phyloP scores from a whole-genome alignment of 2,329 filamentous ascomycete genomes.

The Aspergillus oerlinghausenensis region DNA sequence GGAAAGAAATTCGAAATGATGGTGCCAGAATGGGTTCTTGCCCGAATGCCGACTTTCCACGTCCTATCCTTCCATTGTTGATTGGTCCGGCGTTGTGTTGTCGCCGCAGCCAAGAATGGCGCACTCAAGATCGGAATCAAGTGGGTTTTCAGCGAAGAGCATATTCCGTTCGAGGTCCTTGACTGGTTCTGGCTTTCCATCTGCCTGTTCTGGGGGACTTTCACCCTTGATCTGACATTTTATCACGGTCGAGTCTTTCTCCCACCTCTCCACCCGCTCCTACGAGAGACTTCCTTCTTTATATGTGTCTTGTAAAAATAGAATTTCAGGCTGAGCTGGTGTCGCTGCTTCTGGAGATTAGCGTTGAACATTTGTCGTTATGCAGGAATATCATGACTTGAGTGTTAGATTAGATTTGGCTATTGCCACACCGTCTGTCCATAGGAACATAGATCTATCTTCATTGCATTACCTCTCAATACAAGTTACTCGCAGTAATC shows the following conservation, averaged over 20 bases:
- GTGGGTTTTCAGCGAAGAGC: constrained; percentile 25
- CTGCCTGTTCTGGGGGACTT: constrained; percentile 1
- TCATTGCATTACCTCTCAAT: not conserved
- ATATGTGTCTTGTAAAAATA: constrained; percentile 37
- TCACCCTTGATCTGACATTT: constrained; percentile 11
- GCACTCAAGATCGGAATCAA: constrained; percentile 26
- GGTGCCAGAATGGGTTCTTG: constrained; percentile 11
- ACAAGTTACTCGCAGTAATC: too few species aligned
- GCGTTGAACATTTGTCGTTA: constrained; percentile 30
- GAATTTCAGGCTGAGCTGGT: constrained; percentile 26
- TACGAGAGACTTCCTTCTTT: constrained; percentile 1
- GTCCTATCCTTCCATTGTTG: constrained; percentile 26
- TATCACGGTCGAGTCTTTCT: constrained; percentile 10
- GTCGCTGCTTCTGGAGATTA: constrained; percentile 32
- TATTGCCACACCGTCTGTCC: constrained; percentile 2
- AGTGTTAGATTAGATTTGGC: constrained; percentile 13
- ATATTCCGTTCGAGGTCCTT: constrained; percentile 11
- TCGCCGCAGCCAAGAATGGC: constrained; percentile 31
- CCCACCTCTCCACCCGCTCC: not conserved
- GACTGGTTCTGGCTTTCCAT: constrained; percentile 11
- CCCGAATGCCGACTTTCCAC: constrained; percentile 20
- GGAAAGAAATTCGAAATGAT: constrained; percentile 2
- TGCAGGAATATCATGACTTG: constrained; percentile 31
- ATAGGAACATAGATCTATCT: not conserved
- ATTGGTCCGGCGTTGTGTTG: constrained; percentile 34